These are phyloP conservation scores for Rhizopogon vinicolor DNA, from an alignment of 768 basidiomycete species.

Conservation along the genomic window DNA sequence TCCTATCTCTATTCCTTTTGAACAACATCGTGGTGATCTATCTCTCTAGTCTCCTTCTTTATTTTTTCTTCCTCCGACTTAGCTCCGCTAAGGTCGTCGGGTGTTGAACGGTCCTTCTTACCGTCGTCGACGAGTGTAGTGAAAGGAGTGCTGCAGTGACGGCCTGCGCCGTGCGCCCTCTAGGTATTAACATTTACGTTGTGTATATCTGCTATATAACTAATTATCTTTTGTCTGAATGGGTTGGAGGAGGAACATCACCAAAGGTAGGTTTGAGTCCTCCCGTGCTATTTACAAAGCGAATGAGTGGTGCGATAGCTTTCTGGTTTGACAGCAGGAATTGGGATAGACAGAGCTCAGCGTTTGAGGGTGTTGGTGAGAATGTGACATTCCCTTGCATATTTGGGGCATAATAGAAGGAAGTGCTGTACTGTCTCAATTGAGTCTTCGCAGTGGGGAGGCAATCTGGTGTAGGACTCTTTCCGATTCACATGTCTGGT, in stretches of 20 bases:
- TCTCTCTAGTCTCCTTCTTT: too few species aligned
- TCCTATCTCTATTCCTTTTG: too few species aligned
- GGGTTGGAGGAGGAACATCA: neutral
- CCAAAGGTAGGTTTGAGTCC: neutral
- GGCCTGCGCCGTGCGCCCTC: too few species aligned
- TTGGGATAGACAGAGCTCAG: neutral
- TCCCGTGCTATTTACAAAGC: slow-evolving; percentile 2
- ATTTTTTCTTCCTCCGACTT: too few species aligned
- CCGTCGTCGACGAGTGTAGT: too few species aligned
- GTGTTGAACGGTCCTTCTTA: too few species aligned
- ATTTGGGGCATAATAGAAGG: slow-evolving; percentile 17
- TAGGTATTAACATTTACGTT: too few species aligned
- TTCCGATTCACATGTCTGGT: slow-evolving; percentile 25
- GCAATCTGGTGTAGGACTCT: slow-evolving; percentile 20
- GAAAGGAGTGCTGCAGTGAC: too few species aligned
- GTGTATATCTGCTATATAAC: neutral
- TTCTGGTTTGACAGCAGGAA: neutral
- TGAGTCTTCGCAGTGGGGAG: slow-evolving; percentile 14
- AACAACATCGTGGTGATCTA: too few species aligned
- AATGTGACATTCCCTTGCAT: neutral
- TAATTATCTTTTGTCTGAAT: neutral
- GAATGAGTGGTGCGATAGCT: neutral
- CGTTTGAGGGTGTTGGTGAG: neutral
- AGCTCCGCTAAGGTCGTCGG: too few species aligned
- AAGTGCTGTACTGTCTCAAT: neutral